Percentiles rank a stretch among this genome's conserved stretches.
Evolutionary conservation across 2,329 filamentous ascomycete species (phyloP).

Genomic region (Arthroderma sp.): DNA sequence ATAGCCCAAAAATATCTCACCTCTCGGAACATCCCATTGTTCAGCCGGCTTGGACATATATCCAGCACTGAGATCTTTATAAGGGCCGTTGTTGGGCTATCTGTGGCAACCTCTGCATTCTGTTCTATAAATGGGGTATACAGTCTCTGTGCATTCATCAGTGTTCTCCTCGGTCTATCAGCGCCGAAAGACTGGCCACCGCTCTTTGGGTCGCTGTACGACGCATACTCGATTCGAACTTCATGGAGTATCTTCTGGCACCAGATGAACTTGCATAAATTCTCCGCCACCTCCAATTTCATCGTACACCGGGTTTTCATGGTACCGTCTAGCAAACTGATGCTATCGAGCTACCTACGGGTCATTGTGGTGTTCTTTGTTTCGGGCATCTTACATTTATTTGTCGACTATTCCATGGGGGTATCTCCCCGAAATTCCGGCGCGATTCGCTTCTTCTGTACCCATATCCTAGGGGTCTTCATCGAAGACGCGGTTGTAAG

Average conservation of each 20-base stretch:
- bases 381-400: background rate
- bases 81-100: no score
- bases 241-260: conserved; percentile 1
- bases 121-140: no score
- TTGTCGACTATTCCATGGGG: background rate
- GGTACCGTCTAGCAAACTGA: background rate
- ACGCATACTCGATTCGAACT: background rate
- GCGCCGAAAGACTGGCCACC: background rate
- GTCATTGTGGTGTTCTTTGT: background rate
- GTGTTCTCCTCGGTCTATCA: background rate
- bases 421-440: background rate
- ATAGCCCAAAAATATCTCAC: no score
- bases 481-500: background rate
- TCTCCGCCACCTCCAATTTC: background rate
- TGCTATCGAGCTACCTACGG: background rate
- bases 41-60: no score
- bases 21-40: no score
- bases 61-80: no score
- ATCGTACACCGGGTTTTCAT: background rate
- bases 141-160: background rate
- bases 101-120: no score
- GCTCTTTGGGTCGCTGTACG: background rate
- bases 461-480: background rate
- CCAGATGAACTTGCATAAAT: background rate
- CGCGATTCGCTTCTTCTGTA: conserved; percentile 1